phyloP scores from a whole-genome alignment of 345 rosid genomes.

The Heritiera littoralis region DNA sequence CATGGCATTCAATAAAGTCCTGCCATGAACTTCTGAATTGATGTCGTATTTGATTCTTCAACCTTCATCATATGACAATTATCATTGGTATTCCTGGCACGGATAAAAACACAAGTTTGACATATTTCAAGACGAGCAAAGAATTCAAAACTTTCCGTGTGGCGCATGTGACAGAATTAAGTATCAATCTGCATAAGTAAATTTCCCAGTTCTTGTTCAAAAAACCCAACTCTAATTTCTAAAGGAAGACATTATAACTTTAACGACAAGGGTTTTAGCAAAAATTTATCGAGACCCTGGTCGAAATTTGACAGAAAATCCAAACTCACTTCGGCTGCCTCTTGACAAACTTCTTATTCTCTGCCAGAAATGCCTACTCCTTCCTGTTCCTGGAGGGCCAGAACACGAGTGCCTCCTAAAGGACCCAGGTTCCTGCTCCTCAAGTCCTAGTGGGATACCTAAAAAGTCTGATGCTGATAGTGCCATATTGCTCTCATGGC shows the following conservation, averaged over 20 bases:
- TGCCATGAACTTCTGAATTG: neutral
- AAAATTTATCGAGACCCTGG: constrained; percentile 29
- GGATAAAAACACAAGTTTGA: neutral
- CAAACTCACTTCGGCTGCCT: constrained; percentile 60
- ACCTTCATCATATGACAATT: neutral
- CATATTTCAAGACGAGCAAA: neutral
- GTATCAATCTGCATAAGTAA: neutral
- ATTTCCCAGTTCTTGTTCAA: neutral
- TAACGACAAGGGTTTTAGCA: neutral
- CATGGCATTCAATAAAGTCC: neutral
- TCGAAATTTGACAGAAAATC: constrained; percentile 43
- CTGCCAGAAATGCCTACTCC: constrained; percentile 52
- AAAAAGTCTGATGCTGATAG: constrained; percentile 37
- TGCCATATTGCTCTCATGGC: constrained; percentile 22
- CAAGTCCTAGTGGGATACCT: constrained; percentile 23
- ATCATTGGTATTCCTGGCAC: neutral
- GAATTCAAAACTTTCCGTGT: neutral
- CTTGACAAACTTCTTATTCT: constrained; percentile 47
- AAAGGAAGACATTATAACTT: neutral
- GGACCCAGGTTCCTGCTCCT: constrained; percentile 40
- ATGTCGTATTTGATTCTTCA: neutral
- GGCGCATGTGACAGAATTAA: neutral
- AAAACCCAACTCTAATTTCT: neutral
- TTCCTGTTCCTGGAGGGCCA: constrained; percentile 46
- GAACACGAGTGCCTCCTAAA: constrained; percentile 46